Base-by-base conservation (phyloP, 176 grass and related monocot genomes). In the Pontederia crassipes region DNA sequence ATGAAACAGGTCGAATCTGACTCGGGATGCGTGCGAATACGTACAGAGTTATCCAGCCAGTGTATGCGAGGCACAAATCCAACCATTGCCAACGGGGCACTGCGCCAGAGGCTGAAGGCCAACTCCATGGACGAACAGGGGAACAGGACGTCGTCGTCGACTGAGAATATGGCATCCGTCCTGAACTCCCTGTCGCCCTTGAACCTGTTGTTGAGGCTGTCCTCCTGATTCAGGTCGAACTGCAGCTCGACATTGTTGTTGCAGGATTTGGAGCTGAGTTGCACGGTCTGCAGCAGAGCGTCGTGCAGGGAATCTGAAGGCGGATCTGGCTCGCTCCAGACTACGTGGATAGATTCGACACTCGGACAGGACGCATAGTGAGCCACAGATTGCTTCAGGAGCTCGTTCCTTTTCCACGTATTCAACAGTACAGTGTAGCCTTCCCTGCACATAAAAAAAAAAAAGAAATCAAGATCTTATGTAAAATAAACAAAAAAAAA, bases 341-440 rank as follows among this genome's bases (percentile, higher is more conserved):
- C 87, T 28, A 98, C 20, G 68, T 76, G 84, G 70, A 98, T 79
- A 14, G 81, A 71, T 61, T 86, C 65, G 0, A 86, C 93, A 55
- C 79, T 76, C 9, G n/a, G 51, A 75, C 93, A 98, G 17, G 67
- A 67, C 4, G 87, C 75, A 55, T 98, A 98, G 77, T 92, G 93
- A 27, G 27, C 59, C 9, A 81, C 71, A 6, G 87, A 71, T 64
- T 59, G 52, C 74, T 73, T 82, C 14, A 92, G 71, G 4, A 98
- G 84, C 60, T 80, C 81, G 48, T 88, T 55, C 55, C 93, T 78
- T 68, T 69, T 86, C 93, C 93, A 98, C 28, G 87, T 98, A 72
- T 98, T 92, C 64, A 98, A 79, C 67, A 92, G 63, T 52, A 98
- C 79, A n/a, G 84, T 59, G 71, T 81, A 92, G 20, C 92, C 83